Conservation (phyloP, 1,284 basidiomycete genomes). For the Microbotryum violaceum region DNA sequence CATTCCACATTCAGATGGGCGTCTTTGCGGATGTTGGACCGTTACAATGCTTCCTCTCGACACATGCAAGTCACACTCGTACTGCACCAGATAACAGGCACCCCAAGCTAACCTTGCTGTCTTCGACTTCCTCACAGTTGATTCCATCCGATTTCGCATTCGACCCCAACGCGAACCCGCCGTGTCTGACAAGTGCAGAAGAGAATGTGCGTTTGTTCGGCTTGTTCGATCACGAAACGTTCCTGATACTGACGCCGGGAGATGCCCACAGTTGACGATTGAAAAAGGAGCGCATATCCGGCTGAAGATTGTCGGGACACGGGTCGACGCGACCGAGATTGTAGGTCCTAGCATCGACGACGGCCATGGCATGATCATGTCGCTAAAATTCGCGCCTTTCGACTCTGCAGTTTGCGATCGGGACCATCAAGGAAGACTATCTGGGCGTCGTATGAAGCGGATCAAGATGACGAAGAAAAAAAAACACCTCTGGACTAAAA, state of each 20-base stretch:
- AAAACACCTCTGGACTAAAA: no score
- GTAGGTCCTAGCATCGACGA: conserved; percentile 44
- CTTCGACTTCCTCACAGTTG: conserved; percentile 50
- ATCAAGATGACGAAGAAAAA: no score
- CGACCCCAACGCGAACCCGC: conserved; percentile 86
- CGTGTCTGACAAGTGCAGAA: conserved; percentile 60
- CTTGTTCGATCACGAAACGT: no score
- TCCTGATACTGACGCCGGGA: neutral
- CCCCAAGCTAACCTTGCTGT: no score
- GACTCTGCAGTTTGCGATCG: conserved; percentile 68
- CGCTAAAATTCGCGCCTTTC: neutral
- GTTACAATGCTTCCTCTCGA: conserved; percentile 81
- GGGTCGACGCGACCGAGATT: conserved; percentile 95
- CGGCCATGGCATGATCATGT: neutral
- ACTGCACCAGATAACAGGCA: no score
- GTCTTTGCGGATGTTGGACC: conserved; percentile 97
- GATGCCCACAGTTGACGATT: conserved; percentile 55
- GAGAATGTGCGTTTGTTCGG: conserved; percentile 56
- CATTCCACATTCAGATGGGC: conserved; percentile 63
- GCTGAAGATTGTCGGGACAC: conserved; percentile 91
- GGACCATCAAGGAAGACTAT: conserved; percentile 90
- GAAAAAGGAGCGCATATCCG: conserved; percentile 88
- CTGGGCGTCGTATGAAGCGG: conserved; percentile 48
- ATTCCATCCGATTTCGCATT: conserved; percentile 88
- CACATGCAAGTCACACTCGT: conserved; percentile 58